These are phyloP conservation scores for Basidioascus undulatus DNA, from an alignment of 768 basidiomycete species.

Conservation along the genomic window DNA sequence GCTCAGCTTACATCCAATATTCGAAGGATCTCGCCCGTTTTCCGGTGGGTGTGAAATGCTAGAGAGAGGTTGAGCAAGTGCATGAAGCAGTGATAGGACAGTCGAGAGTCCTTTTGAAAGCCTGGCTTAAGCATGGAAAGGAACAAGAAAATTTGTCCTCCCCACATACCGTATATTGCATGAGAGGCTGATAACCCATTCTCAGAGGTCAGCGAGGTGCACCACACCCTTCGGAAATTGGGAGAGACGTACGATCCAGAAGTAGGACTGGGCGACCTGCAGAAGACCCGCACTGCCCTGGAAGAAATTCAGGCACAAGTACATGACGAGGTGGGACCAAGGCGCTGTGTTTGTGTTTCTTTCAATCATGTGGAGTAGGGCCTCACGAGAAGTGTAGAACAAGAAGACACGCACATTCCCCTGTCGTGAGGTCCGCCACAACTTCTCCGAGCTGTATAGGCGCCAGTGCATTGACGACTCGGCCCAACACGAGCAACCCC, in stretches of 20 bases:
- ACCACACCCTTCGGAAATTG: conserved; percentile 11
- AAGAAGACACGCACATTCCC: no score
- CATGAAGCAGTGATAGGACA: no score
- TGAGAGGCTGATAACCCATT: no score
- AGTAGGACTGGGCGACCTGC: conserved; percentile 13
- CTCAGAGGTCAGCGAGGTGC: no score
- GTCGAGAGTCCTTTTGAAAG: no score
- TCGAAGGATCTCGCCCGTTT: conserved; percentile 62
- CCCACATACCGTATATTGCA: no score
- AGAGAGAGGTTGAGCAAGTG: conserved; percentile 71
- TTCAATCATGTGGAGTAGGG: no score
- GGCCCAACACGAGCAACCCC: conserved; percentile 41
- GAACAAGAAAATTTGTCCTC: no score
- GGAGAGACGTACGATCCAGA: conserved; percentile 7
- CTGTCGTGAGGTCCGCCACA: no score
- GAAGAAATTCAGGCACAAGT: conserved; percentile 44
- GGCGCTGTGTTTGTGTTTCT: conserved; percentile 21
- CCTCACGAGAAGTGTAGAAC: no score
- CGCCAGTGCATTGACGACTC: conserved; percentile 44
- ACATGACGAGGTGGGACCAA: conserved; percentile 45
- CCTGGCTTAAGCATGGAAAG: no score
- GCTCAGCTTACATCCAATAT: conserved; percentile 61
- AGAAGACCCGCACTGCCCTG: conserved; percentile 49
- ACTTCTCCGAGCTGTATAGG: no score
- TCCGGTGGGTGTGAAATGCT: conserved; percentile 54